Conservation (phyloP, 2,329 filamentous ascomycete species). For the Daldinia sp. region DNA sequence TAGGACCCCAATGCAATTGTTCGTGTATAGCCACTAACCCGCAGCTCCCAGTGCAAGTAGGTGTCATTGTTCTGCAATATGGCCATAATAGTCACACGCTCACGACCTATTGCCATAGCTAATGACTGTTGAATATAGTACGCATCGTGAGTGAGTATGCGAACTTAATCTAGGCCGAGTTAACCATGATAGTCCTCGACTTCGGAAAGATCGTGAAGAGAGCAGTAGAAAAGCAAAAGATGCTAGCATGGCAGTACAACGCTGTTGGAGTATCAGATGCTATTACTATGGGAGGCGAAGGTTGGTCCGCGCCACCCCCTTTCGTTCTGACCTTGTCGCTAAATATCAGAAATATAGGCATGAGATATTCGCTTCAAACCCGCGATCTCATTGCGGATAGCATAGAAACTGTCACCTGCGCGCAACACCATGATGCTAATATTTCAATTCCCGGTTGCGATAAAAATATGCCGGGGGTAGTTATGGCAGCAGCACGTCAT, state of each 20-base stretch:
- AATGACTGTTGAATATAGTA: conserved; percentile 36
- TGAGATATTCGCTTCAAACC: conserved; percentile 91
- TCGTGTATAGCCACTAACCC: conserved; percentile 18
- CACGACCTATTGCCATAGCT: neutral
- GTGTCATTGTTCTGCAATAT: conserved; percentile 11
- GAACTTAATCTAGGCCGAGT: neutral
- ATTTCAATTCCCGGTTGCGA: conserved; percentile 94
- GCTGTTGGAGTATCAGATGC: conserved; percentile 88
- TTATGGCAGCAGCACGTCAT: conserved; percentile 90
- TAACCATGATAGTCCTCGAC: conserved; percentile 71
- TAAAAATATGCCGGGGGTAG: conserved; percentile 95
- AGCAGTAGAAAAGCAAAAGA: conserved; percentile 79
- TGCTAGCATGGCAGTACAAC: conserved; percentile 96
- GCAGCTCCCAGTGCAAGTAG: conserved; percentile 43
- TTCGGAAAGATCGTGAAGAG: conserved; percentile 88
- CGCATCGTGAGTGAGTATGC: conserved; percentile 42
- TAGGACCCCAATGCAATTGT: neutral
- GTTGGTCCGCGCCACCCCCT: conserved; percentile 52
- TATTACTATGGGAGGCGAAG: conserved; percentile 95
- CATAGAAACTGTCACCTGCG: conserved; percentile 91
- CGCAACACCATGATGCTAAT: conserved; percentile 91
- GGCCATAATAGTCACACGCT: neutral
- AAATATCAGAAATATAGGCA: conserved; percentile 63
- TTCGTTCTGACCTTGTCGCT: neutral
- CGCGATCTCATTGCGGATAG: conserved; percentile 94